Evolutionary conservation across 306 rosid genomes (phyloP), one percentile per base, ranked within the genome.

Genomic region (Cicer cuneatum): DNA sequence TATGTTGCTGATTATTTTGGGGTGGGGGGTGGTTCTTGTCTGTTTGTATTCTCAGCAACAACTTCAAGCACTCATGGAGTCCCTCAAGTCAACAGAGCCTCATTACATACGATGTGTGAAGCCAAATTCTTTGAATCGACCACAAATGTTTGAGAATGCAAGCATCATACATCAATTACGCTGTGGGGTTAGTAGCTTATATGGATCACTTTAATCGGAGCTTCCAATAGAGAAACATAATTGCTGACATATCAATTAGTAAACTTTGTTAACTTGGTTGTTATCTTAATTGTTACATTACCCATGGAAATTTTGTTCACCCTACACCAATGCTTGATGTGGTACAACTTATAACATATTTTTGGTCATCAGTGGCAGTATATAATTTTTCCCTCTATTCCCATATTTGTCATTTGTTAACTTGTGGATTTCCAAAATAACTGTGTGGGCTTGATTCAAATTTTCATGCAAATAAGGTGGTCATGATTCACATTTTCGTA

Each of bases 41-140:
- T 16, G 29, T 38, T 2, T 71, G 49, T 72, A 77, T 81, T 66
- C 75, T 79, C 68, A 94, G 98, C 98, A 90, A 86, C 98, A 94
- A 94, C 98, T 91, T 68, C 96, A 91, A 81, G 87, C 98, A n/a
- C 88, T 94, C 73, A 94, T 94, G 98, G 93, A 90, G 90, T 90
- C 90, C 65, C 92, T 94, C 54, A 88, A 83, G 60, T 72, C 84
- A 60, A 94, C 98, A 37, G 96, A 94, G 85, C 98, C 98, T 71
- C 97, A 94, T 84, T 94, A 94, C 82, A 80, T 94, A 73, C 93
- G 98, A 40, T 94, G 98, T 66, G 97, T 94, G 87, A 94, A 94
- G 84, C 98, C 98, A 42, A 94, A 91, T 82, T 91, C 96, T 70
- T 81, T 88, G 80, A 94, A 94, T 81, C 94, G 45, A 53, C 96